Conservation (phyloP, 345 rosid species). For the Physaria fendleri region DNA sequence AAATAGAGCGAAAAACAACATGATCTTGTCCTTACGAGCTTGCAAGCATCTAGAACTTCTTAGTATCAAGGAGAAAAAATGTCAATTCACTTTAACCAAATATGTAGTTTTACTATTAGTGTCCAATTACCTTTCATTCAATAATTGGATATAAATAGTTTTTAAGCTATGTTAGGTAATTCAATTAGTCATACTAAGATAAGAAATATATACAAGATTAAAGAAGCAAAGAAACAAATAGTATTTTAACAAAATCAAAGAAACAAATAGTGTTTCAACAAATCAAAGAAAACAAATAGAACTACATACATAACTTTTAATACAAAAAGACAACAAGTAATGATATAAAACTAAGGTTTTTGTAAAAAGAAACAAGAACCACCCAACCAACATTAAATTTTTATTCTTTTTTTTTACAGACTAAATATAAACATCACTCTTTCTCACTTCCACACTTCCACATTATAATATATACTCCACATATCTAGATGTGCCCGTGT, state of each 20-base stretch:
- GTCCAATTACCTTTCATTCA: neutral
- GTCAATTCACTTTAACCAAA: neutral
- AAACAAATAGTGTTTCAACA: conserved; percentile 30
- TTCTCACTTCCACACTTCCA: conserved; percentile 20
- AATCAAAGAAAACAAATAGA: conserved; percentile 24
- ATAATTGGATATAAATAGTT: neutral
- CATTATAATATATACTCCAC: neutral
- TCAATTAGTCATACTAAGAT: conserved; percentile 2
- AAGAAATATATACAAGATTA: conserved; percentile 4
- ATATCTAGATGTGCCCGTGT: conserved; percentile 16
- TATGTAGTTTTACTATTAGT: neutral
- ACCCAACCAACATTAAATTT: conserved; percentile 27
- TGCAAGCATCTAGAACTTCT: too few relatives aligned
- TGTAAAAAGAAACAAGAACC: conserved; percentile 21
- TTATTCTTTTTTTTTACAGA: conserved; percentile 11
- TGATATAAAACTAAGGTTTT: conserved; percentile 18
- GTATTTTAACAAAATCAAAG: conserved; percentile 15
- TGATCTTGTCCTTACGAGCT: too few relatives aligned
- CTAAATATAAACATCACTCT: conserved; percentile 14
- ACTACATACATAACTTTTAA: too few relatives aligned
- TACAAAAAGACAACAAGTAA: conserved; percentile 27
- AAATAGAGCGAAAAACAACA: too few relatives aligned
- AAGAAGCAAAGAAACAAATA: conserved; percentile 23
- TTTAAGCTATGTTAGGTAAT: neutral
- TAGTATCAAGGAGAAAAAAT: too few relatives aligned